Evolutionary conservation across 441 rosid genomes (phyloP), one percentile per base, ranked within the genome.

Genomic region (Populus trichocarpa): DNA sequence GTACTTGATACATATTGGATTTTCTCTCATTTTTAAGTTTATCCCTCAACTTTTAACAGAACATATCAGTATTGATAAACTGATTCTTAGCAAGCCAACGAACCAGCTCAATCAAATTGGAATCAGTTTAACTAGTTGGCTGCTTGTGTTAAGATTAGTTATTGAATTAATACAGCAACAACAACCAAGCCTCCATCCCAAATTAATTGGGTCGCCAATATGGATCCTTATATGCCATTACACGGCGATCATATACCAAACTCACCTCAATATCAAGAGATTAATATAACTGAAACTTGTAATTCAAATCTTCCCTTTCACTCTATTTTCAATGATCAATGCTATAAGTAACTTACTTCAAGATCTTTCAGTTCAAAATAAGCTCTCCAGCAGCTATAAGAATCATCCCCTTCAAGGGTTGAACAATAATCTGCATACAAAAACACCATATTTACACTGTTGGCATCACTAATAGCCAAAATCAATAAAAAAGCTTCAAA

Each of bases 371-470:
- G 90, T 83, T 94, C 97, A 75, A 89, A 90, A 83, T 91, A 92
- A 69, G 97, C 97, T 79, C 81, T 87, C 98, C 97, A 92, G 72
- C 98, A 92, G 80, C 92, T 86, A 71, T 90, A 92, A 23, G 88
- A 88, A 13, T 87, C 89, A 65, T 88, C 97, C 75, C 97, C 97
- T 81, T 92, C 96, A 9, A 94, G 90, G 5, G 91, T 89, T 2
- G 91, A 86, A 76, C 96, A 94, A 66, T 94, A 92, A 80, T 92
- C 96, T 92, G 77, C 70, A 79, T 10, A 69, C 63, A 33, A 65
- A 50, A 13, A 18, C 23, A 76, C 57, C 16, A 46, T 46, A 46
- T 46, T 46, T 14, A 38, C 26, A 16, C 32, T 8, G 53, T 23
- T 57, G 28, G 74, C 59, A 35, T 70, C 36, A 16, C 71, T 26